Base-by-base conservation (phyloP, 73 alveolate species). In the Durusdinium trenchii region DNA sequence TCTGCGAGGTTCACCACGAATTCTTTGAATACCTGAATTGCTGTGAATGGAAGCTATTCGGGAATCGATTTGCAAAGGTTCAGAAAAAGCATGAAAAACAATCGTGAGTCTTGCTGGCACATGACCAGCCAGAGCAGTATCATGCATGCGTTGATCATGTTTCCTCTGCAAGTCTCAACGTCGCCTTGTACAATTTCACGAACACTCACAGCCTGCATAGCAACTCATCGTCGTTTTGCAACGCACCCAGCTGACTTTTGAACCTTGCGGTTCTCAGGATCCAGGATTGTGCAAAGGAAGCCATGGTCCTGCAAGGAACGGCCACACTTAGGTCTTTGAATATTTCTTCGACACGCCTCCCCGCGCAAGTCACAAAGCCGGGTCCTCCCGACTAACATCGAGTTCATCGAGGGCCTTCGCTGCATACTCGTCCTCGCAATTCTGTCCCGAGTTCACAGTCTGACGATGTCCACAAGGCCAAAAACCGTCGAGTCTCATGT, bases 1-100 rank as follows among this genome's bases (percentile, higher is more conserved):
- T n/a, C 96, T 73, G 43, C 96, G 96, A 36, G 86, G 86, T 35
- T 89, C 96, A 32, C 96, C 96, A 9, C 96, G 85, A 5, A 89
- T 67, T 10, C 86, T 28, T 69, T 46, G 67, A 73, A 89, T 43
- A 3, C 96, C 96, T 89, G 47, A 2, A 35, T 42, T 64, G 40
- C 40, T 40, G 16, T 23, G 36, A 20, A 9, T 54, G 64, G 64
- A 54, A n/a, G n/a, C n/a, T n/a, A n/a, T n/a, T n/a, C n/a, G n/a
- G n/a, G n/a, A n/a, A n/a, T n/a, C n/a, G n/a, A n/a, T n/a, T n/a
- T 60, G n/a, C 30, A 32, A 60, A 2, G 3, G 30, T 23, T 60
- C 73, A 23, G 7, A 60, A 1, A 32, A 23, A 23, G 30, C 1
- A 60, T 32, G 69, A 12, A 12, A 57, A 12, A 12, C 73, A 23